Percentiles rank a stretch among this genome's conserved stretches.
Evolutionary conservation across 495 filamentous ascomycete species (phyloP).

Genomic region (Aspergillus haitiensis): DNA sequence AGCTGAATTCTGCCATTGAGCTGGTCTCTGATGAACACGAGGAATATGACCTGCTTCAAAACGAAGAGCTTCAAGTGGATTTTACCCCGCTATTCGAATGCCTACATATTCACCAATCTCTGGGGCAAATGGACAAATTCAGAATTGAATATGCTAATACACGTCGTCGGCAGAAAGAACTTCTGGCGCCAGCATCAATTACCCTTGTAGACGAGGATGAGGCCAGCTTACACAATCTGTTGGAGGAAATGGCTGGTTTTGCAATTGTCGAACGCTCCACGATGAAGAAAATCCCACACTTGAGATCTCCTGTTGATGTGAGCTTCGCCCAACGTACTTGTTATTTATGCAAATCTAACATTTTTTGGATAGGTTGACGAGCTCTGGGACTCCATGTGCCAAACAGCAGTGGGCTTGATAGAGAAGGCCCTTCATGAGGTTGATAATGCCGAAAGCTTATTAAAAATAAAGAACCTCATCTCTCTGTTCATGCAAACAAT

Average conservation of each 20-base stretch:
- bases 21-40: constrained; percentile 92
- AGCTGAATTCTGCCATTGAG: constrained; percentile 93
- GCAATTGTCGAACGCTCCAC: constrained; percentile 95
- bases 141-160: constrained; percentile 86
- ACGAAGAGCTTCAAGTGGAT: constrained; percentile 89
- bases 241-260: constrained; percentile 94
- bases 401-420: constrained; percentile 77
- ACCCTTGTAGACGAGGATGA: constrained; percentile 71
- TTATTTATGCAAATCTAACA: constrained; percentile 3
- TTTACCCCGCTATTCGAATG: constrained; percentile 96
- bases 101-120: constrained; percentile 91
- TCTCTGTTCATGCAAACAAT: constrained; percentile 97
- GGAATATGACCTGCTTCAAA: constrained; percentile 91
- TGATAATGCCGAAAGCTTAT: constrained; percentile 76
- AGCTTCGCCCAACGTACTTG: background rate
- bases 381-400: constrained; percentile 97
- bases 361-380: constrained; percentile 70
- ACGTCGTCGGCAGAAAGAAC: constrained; percentile 84
- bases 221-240: constrained; percentile 74
- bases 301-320: constrained; percentile 84
- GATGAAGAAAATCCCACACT: constrained; percentile 77
- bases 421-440: constrained; percentile 72
- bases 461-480: constrained; percentile 90
- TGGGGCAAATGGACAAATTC: constrained; percentile 91
- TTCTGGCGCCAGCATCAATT: constrained; percentile 73